Conservation (phyloP, 176 grass and related monocot species). For the Cymbopogon citratus region DNA sequence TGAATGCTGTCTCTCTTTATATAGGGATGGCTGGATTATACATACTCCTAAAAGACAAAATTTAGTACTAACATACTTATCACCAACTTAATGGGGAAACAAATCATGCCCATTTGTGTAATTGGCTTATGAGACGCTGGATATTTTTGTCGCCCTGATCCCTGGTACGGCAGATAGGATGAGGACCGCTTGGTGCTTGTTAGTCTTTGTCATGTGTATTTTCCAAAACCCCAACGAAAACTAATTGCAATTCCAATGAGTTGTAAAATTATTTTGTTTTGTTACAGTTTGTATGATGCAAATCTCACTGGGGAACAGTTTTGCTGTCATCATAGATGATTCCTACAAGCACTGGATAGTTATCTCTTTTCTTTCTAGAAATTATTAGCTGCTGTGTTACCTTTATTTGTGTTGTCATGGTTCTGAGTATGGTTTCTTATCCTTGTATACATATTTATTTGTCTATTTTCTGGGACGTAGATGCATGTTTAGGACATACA, state of each 20-base stretch:
- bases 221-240: background rate
- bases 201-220: background rate
- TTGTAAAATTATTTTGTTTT: background rate
- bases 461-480: background rate
- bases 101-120: too few species aligned
- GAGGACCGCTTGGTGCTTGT: background rate
- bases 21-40: background rate
- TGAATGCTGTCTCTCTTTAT: background rate
- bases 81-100: background rate
- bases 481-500: background rate
- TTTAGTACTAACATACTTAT: background rate
- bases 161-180: too few species aligned
- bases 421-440: background rate
- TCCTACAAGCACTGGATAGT: background rate
- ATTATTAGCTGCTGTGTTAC: background rate
- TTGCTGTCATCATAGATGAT: background rate
- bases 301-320: background rate
- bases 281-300: background rate
- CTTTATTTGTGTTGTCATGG: background rate
- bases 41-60: background rate
- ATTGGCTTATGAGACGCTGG: too few species aligned
- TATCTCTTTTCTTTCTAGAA: background rate
- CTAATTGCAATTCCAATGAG: background rate
- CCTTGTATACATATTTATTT: background rate
- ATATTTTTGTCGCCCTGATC: too few species aligned